Percentiles rank a stretch among this genome's conserved stretches.
Conservation (phyloP, 1,284 basidiomycete species). For the Exobasidium cylindrosporum region DNA sequence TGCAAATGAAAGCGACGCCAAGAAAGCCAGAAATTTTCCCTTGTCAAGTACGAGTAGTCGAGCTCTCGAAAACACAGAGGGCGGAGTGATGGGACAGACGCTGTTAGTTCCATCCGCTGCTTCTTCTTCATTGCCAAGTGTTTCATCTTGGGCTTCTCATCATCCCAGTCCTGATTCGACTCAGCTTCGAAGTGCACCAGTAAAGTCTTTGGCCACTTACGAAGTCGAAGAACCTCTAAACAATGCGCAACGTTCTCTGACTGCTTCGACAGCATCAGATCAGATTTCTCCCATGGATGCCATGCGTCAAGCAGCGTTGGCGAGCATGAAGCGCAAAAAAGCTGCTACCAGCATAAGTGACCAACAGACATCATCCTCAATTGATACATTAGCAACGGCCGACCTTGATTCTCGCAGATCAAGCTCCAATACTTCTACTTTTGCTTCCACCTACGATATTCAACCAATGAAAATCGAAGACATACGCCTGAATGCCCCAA, state of each 20-base stretch:
- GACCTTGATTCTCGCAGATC: not conserved
- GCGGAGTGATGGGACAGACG: not conserved
- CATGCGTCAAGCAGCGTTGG: constrained; percentile 9
- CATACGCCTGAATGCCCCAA: not conserved
- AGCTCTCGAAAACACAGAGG: not conserved
- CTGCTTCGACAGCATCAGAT: not conserved
- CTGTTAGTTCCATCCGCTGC: not conserved
- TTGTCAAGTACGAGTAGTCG: not conserved
- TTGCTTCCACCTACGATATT: not conserved
- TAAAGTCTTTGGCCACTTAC: not conserved
- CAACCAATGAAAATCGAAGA: not conserved
- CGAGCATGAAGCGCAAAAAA: constrained; percentile 7
- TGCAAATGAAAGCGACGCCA: not conserved
- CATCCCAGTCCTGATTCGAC: not conserved
- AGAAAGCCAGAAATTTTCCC: not conserved
- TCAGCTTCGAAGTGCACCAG: not conserved
- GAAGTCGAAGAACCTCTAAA: not conserved
- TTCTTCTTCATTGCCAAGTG: not conserved
- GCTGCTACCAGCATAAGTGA: not conserved
- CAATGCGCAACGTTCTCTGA: not conserved
- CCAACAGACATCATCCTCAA: not conserved
- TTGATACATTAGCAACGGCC: too few relatives aligned
- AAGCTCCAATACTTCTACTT: not conserved
- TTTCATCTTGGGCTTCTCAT: not conserved
- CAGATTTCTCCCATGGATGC: not conserved